These are phyloP conservation scores for Hordeum marinum DNA, from an alignment of 176 grass and related monocot species.

Conservation along the genomic window DNA sequence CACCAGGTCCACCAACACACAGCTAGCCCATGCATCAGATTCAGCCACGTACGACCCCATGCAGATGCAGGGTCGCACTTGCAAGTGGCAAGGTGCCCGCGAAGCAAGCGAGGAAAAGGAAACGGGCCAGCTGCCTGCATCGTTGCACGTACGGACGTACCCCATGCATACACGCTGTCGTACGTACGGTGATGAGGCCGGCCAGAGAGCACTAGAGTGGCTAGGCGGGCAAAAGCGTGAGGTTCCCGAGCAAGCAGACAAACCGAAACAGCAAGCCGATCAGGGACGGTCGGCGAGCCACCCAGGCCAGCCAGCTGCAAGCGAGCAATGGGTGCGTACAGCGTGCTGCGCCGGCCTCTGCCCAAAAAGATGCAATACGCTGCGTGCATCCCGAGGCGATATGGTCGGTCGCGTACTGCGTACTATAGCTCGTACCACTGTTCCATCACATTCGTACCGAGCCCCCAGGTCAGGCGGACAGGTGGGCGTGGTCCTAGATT, in stretches of 20 bases:
- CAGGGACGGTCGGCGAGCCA: not conserved
- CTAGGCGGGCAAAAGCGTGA: not conserved
- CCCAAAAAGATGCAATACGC: slow-evolving; percentile 1
- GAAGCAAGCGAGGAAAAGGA: not conserved
- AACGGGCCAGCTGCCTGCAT: too few relatives aligned
- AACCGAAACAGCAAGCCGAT: not conserved
- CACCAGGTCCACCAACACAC: too few relatives aligned
- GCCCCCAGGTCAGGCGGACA: too few relatives aligned
- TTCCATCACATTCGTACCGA: not conserved
- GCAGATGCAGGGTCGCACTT: not conserved
- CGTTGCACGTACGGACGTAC: not conserved
- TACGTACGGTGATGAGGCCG: not conserved
- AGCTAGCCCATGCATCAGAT: too few relatives aligned
- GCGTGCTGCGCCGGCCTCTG: not conserved
- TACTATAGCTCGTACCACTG: not conserved
- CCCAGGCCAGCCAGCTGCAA: not conserved
- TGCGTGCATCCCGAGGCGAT: not conserved
- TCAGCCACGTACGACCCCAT: not conserved
- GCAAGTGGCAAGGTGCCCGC: not conserved
- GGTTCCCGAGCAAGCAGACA: not conserved
- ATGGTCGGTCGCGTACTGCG: not conserved
- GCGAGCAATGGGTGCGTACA: not conserved
- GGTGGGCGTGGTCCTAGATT: too few relatives aligned
- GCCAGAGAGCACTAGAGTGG: not conserved
- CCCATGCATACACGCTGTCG: not conserved